Percentiles rank a stretch among this genome's conserved stretches.
Evolutionary conservation across 2,329 filamentous ascomycete species (phyloP).

Genomic region (Hymenoscyphus fraxineus): DNA sequence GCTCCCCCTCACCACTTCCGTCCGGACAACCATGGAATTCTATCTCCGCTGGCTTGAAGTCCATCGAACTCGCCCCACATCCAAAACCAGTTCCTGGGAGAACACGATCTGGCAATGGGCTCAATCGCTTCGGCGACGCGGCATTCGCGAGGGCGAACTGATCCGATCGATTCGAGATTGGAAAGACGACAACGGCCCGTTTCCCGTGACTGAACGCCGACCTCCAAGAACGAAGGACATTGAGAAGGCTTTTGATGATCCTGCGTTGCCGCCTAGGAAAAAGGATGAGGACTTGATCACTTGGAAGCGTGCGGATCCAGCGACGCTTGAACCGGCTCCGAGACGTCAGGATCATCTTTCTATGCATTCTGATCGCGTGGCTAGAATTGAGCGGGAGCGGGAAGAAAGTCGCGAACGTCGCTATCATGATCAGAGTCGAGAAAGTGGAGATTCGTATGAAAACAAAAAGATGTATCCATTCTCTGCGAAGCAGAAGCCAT

Average conservation of each 20-base stretch:
- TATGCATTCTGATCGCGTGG: not conserved
- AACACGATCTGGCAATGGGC: slow-evolving; percentile 28
- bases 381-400: not conserved
- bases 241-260: slow-evolving; percentile 15
- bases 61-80: slow-evolving; percentile 19
- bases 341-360: not conserved
- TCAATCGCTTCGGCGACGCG: slow-evolving; percentile 21
- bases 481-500: slow-evolving; percentile 2
- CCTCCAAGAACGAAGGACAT: slow-evolving; percentile 15
- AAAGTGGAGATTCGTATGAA: not conserved
- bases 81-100: slow-evolving; percentile 22
- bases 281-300: not conserved
- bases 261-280: not conserved
- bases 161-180: slow-evolving; percentile 19
- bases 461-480: not conserved
- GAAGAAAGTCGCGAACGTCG: not conserved
- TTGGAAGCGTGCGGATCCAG: slow-evolving; percentile 3
- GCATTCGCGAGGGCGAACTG: slow-evolving; percentile 17
- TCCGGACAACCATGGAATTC: slow-evolving; percentile 14
- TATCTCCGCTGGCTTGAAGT: slow-evolving; percentile 31
- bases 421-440: not conserved
- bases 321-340: not conserved
- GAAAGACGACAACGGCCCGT: slow-evolving; percentile 18
- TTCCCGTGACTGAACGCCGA: not conserved
- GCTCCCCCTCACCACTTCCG: slow-evolving; percentile 16